Percentiles rank a stretch among this genome's conserved stretches.
phyloP scores from a whole-genome alignment of 306 rosid species.

The Arachis hypogaea region DNA sequence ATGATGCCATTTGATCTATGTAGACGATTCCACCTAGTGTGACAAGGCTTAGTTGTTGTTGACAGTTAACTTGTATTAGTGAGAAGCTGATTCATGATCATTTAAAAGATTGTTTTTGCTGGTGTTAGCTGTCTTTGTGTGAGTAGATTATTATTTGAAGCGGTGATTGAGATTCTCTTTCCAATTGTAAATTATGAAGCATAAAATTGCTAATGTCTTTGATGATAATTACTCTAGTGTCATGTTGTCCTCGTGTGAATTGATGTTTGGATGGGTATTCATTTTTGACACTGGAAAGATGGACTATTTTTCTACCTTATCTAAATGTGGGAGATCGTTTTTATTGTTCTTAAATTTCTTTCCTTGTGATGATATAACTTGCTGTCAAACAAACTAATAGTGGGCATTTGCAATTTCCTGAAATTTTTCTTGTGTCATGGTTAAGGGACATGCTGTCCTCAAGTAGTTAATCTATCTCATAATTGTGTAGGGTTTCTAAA shows the following conservation, averaged over 20 bases:
- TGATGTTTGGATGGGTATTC: background rate
- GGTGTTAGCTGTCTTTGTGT: background rate
- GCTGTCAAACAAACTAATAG: background rate
- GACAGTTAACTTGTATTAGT: background rate
- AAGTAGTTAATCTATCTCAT: conserved; percentile 25
- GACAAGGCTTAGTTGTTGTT: background rate
- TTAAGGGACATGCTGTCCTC: conserved; percentile 38
- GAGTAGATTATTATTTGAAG: background rate
- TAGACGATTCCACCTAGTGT: too few species aligned
- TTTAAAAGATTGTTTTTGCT: background rate
- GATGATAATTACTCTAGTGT: conserved; percentile 7
- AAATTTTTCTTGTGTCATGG: background rate
- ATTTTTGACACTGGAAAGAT: conserved; percentile 27
- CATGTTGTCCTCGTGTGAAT: conserved; percentile 22
- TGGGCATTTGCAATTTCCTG: conserved; percentile 23
- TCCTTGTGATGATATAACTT: conserved; percentile 27
- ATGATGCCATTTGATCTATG: too few species aligned
- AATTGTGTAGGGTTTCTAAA: conserved; percentile 73
- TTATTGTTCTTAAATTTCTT: conserved; percentile 23
- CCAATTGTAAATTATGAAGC: conserved; percentile 1
- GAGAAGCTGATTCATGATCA: background rate
- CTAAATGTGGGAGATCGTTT: conserved; percentile 19
- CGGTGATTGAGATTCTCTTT: conserved; percentile 22
- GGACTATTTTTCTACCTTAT: conserved; percentile 32
- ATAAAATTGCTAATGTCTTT: conserved; percentile 2